A percentile compares a stretch with the other conserved stretches of the same genome.
These are phyloP conservation scores for Trichoderma lentiforme DNA, from an alignment of 2,329 filamentous ascomycete species.

Conservation along the genomic window DNA sequence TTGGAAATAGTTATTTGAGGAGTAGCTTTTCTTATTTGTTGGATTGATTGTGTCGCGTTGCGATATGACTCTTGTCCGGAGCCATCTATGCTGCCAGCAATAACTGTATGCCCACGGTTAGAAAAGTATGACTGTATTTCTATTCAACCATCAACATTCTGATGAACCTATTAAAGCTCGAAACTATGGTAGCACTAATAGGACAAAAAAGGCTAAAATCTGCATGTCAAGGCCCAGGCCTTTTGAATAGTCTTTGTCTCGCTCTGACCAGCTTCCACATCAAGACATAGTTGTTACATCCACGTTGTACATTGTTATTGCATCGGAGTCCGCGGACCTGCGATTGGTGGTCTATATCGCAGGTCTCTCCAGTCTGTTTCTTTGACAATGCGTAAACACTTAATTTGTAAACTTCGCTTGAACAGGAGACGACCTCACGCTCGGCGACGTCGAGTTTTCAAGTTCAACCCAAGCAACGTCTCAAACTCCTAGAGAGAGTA, in stretches of 20 bases:
- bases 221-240: neutral
- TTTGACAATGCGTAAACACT: neutral
- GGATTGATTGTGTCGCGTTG: neutral
- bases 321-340: neutral
- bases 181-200: too few species aligned
- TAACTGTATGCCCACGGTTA: neutral
- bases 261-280: neutral
- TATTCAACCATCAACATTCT: neutral
- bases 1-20: too few species aligned
- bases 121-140: neutral
- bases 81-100: neutral
- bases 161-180: neutral
- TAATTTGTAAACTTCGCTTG: neutral
- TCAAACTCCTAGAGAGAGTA: neutral
- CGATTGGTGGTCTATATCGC: neutral
- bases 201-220: neutral
- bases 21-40: rapidly evolving
- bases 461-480: neutral
- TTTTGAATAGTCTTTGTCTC: neutral
- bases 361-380: neutral
- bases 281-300: neutral
- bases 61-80: neutral
- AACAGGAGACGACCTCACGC: neutral
- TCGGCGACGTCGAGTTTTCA: neutral
- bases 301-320: neutral